Evolutionary conservation across 1,284 basidiomycete species (phyloP), one percentile per base, ranked within the genome.

Genomic region (Leccinum cinnamomeum): DNA sequence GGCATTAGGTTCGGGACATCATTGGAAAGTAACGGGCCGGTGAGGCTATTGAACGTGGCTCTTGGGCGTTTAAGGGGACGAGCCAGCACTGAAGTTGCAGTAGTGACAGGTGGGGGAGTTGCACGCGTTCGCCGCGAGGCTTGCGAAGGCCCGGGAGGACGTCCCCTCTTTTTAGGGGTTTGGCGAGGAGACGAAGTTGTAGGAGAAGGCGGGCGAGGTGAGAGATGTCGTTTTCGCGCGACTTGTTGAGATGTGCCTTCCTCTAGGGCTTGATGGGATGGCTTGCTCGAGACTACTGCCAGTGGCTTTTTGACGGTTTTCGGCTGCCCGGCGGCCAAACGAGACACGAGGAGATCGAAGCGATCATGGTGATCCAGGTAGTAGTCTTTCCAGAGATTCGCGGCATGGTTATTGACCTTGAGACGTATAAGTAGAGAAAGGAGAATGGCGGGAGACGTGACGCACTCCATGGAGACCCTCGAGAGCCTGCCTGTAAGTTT

Each of bases 351-450:
- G 33, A 78, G 72, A 65, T 88, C 83, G 39, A 90, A 76, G 33
- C 83, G 81, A 61, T 80, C 77, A 59, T 82, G 84, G 68, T 90
- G 79, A 61, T 90, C 88, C 16, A 90, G 79, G 65, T 86, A 90
- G 68, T 89, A 88, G 67, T 90, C 88, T 68, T 88, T 90, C 88
- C 88, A 90, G 25, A 86, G 65, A 62, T 75, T 76, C 18, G 79
- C 75, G 16, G 77, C 71, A 54, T 82, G 79, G n/a, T 79, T 78
- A 53, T 82, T 80, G 51, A 79, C 73, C 80, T 81, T 53, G 59
- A 79, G 77, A 37, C 33, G 48, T 14, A 30, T 67, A 2, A 64
- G 60, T 4, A 58, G 37, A 53, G 50, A 56, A 16, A 18, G 50
- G 48, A 61, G 50, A 50, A 30, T 20, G 55, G 41, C 53, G 10